These are phyloP conservation scores for Colletotrichum destructivum DNA, from an alignment of 2,329 filamentous ascomycete species.

Conservation along the genomic window DNA sequence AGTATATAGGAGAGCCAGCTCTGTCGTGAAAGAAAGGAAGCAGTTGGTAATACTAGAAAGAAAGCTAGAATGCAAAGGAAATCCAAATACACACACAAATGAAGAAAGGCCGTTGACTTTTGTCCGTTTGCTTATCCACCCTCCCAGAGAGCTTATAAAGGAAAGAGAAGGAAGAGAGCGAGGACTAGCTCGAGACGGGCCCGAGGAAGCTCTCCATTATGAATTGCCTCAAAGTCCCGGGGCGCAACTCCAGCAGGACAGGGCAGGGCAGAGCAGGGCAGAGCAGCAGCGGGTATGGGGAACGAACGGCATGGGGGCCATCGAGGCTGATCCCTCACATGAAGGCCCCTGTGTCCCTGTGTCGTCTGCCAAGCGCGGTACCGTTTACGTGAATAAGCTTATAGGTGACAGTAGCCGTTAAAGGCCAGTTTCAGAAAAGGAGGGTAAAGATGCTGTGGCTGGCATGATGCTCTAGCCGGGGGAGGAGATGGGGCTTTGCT, in stretches of 20 bases:
- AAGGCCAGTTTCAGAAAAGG: constrained; percentile 40
- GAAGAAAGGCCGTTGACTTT: constrained; percentile 24
- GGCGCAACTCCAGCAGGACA: constrained; percentile 27
- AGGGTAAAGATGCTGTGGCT: constrained; percentile 27
- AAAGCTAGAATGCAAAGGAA: constrained; percentile 20
- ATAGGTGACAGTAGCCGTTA: constrained; percentile 39
- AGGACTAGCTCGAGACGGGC: constrained; percentile 6
- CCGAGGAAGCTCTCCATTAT: constrained; percentile 37
- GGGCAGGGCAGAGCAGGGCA: constrained; percentile 20
- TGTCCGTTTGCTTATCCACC: constrained; percentile 30
- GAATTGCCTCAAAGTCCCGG: constrained; percentile 30
- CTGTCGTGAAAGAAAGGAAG: constrained; percentile 24
- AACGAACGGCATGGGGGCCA: constrained; percentile 23
- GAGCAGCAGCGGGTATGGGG: constrained; percentile 34
- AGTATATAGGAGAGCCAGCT: constrained; percentile 29
- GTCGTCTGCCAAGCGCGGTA: constrained; percentile 34
- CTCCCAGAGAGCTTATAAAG: constrained; percentile 42
- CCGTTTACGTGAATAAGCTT: constrained; percentile 34
- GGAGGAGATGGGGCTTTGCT: constrained; percentile 6
- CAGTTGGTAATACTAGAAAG: constrained; percentile 15
- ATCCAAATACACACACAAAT: constrained; percentile 18
- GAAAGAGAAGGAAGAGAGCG: constrained; percentile 2
- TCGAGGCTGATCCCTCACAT: constrained; percentile 25
- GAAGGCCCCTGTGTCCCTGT: constrained; percentile 29
- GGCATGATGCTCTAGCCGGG: constrained; percentile 21